Base-by-base conservation (phyloP, 2,329 filamentous ascomycete species). In the Cucurbitaria berberidis region DNA sequence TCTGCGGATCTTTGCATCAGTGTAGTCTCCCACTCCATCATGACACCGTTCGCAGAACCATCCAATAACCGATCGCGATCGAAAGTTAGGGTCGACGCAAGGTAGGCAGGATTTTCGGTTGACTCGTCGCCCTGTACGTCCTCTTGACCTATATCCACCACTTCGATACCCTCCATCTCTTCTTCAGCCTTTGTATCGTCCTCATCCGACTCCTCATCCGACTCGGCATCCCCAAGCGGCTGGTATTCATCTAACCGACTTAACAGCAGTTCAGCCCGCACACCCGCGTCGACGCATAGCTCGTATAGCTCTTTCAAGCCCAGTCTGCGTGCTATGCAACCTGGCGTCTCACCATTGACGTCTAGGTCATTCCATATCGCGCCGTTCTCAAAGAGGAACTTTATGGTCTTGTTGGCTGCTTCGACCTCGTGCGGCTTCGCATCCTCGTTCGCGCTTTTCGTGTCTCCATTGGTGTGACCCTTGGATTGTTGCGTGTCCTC, bases 311-410 rank as follows among this genome's bases (percentile, higher is more conserved):
- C 82, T 48, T 76, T 81, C 65, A 90, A 79, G 0, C 89, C 88
- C 21, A 97, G 62, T 40, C 85, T 73, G 24, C 82, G 81, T 8
- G 95, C 95, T 38, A 97, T 79, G 73, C 93, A 98, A 7, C 92
- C 95, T 0, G 95, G 92, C 3, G 95, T 98, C 80, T 98, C 93
- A 66, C 91, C 84, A 64, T 90, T 88, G 62, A 81, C 78, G 74
- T 98, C 91, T 50, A 98, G 80, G 73, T 97, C 93, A 77, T 99
- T 99, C 95, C 95, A 99, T 64, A 98, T 97, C 10, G 91, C 95
- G 27, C 95, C 95, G 63, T 89, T 89, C 68, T 93, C 84, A 55
- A 98, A 86, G 7, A 98, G 82, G 68, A 95, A 84, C 62, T 85
- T 84, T 4, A 97, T 79, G 0, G 88, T 88, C 46, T 86, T 84